Conservation (phyloP, 2,329 filamentous ascomycete species). For the Colletotrichum sansevieriae region DNA sequence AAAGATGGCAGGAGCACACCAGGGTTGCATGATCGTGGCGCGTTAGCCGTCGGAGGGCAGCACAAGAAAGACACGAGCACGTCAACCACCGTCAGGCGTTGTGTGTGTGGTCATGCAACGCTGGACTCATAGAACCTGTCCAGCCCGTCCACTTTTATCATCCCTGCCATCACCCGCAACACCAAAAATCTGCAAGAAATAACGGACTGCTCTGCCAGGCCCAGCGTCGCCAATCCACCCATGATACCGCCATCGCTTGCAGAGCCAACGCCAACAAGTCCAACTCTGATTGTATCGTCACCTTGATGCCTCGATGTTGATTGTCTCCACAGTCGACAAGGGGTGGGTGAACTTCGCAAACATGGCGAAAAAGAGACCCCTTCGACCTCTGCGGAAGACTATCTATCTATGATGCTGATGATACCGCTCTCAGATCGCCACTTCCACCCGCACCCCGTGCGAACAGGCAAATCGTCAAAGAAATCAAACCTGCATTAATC, state of each 20-base stretch:
- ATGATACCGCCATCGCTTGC: neutral
- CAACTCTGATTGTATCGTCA: conserved; percentile 1
- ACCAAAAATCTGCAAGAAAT: neutral
- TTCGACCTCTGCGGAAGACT: neutral
- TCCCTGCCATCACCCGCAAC: neutral
- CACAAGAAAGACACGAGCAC: neutral
- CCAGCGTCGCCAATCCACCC: neutral
- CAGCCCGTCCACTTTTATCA: neutral
- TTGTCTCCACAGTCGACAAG: neutral
- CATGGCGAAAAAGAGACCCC: neutral
- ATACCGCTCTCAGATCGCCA: neutral
- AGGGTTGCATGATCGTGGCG: conserved; percentile 27
- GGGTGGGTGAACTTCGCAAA: neutral
- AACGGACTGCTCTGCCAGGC: neutral
- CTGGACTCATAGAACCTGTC: conserved; percentile 10
- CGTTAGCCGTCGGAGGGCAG: neutral
- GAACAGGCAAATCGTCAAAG: neutral
- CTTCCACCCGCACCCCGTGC: neutral
- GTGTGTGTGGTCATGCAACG: neutral
- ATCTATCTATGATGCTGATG: neutral
- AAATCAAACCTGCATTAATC: neutral
- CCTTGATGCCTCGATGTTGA: neutral
- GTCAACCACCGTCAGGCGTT: conserved; percentile 3
- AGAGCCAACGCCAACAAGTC: neutral
- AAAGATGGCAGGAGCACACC: neutral